Evolutionary conservation across 1,284 basidiomycete genomes (phyloP), one percentile per base, ranked within the genome.

Genomic region (Cutaneotrichosporon dermatis): DNA sequence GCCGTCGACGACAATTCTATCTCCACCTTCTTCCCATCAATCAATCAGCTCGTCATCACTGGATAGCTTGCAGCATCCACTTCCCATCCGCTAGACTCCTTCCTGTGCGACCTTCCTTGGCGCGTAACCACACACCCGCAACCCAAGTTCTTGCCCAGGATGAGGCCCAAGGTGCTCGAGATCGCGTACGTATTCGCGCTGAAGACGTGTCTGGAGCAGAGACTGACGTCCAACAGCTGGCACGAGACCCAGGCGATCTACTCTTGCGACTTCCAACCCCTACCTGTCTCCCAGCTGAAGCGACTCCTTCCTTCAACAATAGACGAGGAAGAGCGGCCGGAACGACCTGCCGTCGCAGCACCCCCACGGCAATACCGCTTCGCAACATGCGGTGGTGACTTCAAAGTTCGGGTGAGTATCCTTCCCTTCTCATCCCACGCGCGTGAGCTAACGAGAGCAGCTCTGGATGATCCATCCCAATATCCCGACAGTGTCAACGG

Each of bases 311-410:
- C 76, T 2, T 67, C 70, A 2, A 63, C 69, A 8, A 56, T 63
- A 45, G 66, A 72, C 39, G 67, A 74, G 25, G 66, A 72, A 33
- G 65, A 69, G 45, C 59, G 66, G 48, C 11, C 54, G 2, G 67
- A 66, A 40, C 64, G 67, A 35, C 60, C 43, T 0, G 45, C 58
- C 39, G 60, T 48, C 13, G 60, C 65, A 11, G 69, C 76, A 15
- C 79, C 77, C 11, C 79, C 77, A 4, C 79, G 80, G 59, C 82
- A 86, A 54, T 98, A 96, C 82, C 84, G 90, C 64, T 81, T 99
- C 8, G 95, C 94, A 0, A 98, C 96, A 0, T 93, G 88, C 9
- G 95, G 95, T 50, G 95, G 95, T 72, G 95, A 99, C 76, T 97
- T 95, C 74, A 90, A 95, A 81, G 92, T 98, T 70, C 82, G 94